Evolutionary conservation across 2,329 filamentous ascomycete species (phyloP).

Genomic region (Coleophoma cylindrospora): DNA sequence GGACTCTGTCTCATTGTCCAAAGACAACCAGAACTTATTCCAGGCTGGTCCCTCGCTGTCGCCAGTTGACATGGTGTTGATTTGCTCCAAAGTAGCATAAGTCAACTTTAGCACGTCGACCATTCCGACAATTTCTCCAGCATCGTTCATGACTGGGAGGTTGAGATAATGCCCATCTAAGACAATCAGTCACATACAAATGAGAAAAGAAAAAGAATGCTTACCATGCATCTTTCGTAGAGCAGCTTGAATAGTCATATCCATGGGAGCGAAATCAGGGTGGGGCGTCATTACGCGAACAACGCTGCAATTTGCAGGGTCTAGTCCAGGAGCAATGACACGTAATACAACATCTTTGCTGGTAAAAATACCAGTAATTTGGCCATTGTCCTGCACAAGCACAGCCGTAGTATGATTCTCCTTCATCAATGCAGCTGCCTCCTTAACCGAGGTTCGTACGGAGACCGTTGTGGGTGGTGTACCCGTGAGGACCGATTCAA

Average conservation of each 20-base stretch:
- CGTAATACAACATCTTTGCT: conserved; percentile 98
- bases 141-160: conserved; percentile 95
- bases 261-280: conserved; percentile 95
- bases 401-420: conserved; percentile 98
- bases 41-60: conserved; percentile 94
- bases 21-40: conserved; percentile 99
- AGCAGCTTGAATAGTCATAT: conserved; percentile 98
- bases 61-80: conserved; percentile 86
- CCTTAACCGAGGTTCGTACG: conserved; percentile 92
- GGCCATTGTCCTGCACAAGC: conserved; percentile 91
- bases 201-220: conserved; percentile 27
- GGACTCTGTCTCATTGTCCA: conserved; percentile 85
- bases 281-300: conserved; percentile 99
- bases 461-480: conserved; percentile 91
- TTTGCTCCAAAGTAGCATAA: conserved; percentile 95
- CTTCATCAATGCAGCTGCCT: conserved; percentile 94
- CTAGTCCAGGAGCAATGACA: conserved; percentile 93
- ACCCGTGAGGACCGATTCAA: conserved; percentile 91
- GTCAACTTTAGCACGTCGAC: conserved; percentile 98
- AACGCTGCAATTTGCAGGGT: conserved; percentile 92
- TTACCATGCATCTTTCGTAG: conserved; percentile 98
- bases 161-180: conserved; percentile 97
- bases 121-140: conserved; percentile 98
- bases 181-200: conserved; percentile 12
- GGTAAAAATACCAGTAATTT: conserved; percentile 98